These are phyloP conservation scores for Zalaria obscura DNA, from an alignment of 2,329 filamentous ascomycete genomes.

Conservation along the genomic window DNA sequence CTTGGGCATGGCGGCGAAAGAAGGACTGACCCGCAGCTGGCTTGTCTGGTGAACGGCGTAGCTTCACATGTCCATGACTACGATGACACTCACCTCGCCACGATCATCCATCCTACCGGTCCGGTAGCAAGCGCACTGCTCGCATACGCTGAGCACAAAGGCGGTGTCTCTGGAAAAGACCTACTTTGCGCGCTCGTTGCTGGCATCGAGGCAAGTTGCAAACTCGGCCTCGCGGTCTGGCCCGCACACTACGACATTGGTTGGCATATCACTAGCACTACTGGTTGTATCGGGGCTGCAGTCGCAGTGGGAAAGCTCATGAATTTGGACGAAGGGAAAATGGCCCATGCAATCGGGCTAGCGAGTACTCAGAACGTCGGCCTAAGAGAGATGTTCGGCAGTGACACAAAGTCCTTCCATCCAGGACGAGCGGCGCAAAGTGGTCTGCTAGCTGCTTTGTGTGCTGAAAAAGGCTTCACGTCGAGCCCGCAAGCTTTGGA, in stretches of 20 bases:
- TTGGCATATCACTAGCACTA: constrained; percentile 41
- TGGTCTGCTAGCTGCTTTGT: constrained; percentile 32
- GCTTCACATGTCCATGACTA: constrained; percentile 43
- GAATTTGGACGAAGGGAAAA: constrained; percentile 23
- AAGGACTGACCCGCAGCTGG: constrained; percentile 30
- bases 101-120: constrained; percentile 41
- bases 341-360: constrained; percentile 37
- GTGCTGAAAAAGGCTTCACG: constrained; percentile 36
- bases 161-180: constrained; percentile 27
- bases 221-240: constrained; percentile 37
- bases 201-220: constrained; percentile 39
- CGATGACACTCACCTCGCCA: constrained; percentile 42
- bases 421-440: constrained; percentile 38
- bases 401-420: constrained; percentile 42
- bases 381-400: constrained; percentile 40
- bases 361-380: constrained; percentile 40
- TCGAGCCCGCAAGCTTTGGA: constrained; percentile 34
- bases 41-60: constrained; percentile 40
- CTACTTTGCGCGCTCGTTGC: constrained; percentile 38
- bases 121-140: constrained; percentile 37
- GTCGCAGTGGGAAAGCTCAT: constrained; percentile 37
- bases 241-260: constrained; percentile 41
- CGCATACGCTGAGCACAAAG: constrained; percentile 29
- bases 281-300: constrained; percentile 38
- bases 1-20: constrained; percentile 18